Conservation (phyloP, 2,329 filamentous ascomycete genomes). For the Leptodontidium sp. region DNA sequence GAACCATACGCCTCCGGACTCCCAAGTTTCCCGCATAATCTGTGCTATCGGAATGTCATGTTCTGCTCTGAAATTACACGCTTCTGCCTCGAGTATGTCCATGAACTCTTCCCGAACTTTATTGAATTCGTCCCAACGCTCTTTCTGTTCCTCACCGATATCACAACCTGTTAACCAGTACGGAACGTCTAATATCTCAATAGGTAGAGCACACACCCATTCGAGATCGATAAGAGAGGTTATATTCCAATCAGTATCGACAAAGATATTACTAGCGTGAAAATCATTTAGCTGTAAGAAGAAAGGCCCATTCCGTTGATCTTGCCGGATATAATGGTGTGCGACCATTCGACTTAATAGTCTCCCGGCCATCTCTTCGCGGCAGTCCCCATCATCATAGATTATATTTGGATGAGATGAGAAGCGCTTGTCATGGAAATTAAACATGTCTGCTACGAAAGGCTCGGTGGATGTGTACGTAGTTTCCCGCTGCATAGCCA, state of each 20-base stretch:
- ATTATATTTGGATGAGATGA: constrained; percentile 41
- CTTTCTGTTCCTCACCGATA: constrained; percentile 36
- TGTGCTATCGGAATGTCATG: constrained; percentile 33
- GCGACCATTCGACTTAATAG: constrained; percentile 42
- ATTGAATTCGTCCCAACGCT: constrained; percentile 36
- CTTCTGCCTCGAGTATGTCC: constrained; percentile 39
- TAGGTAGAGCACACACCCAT: constrained; percentile 48
- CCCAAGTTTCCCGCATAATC: constrained; percentile 42
- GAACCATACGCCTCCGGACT: constrained; percentile 44
- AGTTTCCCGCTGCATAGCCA: constrained; percentile 41
- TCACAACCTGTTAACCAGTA: constrained; percentile 46
- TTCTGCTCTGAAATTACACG: constrained; percentile 25
- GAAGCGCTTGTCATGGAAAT: constrained; percentile 44
- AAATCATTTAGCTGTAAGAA: constrained; percentile 48
- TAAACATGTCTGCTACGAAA: constrained; percentile 30
- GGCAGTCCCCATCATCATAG: constrained; percentile 40
- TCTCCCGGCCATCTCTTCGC: constrained; percentile 42
- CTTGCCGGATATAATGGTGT: constrained; percentile 41
- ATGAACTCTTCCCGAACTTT: constrained; percentile 39
- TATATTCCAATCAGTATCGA: constrained; percentile 49
- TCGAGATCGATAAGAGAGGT: constrained; percentile 48
- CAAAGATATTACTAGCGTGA: constrained; percentile 49
- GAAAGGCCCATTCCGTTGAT: constrained; percentile 44
- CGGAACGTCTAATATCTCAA: constrained; percentile 43
- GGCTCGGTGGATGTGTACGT: constrained; percentile 22